phyloP scores from a whole-genome alignment of 2,329 filamentous ascomycete genomes.

The Cercospora sp. region DNA sequence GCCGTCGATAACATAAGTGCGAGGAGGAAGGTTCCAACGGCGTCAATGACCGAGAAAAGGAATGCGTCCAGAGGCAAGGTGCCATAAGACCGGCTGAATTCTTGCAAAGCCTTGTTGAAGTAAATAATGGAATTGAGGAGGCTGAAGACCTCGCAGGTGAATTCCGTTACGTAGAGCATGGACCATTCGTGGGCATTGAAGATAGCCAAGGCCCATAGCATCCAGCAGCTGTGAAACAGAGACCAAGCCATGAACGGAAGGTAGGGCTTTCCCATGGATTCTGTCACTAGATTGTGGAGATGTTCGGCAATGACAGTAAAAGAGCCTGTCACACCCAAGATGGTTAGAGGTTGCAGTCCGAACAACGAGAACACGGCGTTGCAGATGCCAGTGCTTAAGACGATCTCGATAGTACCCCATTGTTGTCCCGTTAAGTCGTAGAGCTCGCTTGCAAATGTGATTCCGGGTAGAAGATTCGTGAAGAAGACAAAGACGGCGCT shows the following conservation, averaged over 20 bases:
- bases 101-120: constrained; percentile 64
- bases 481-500: constrained; percentile 68
- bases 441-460: constrained; percentile 67
- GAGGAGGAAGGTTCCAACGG: constrained; percentile 63
- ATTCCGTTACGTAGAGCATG: constrained; percentile 69
- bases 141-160: constrained; percentile 67
- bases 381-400: constrained; percentile 66
- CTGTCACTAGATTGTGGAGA: constrained; percentile 60
- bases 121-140: constrained; percentile 68
- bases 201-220: constrained; percentile 64
- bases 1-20: constrained; percentile 64
- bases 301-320: constrained; percentile 68
- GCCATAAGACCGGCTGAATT: constrained; percentile 60
- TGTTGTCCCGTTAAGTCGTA: constrained; percentile 62
- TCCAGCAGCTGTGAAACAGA: constrained; percentile 65
- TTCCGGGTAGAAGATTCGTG: constrained; percentile 65
- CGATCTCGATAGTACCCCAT: constrained; percentile 68
- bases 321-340: constrained; percentile 65
- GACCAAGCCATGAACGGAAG: constrained; percentile 68
- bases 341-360: constrained; percentile 65
- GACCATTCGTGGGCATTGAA: constrained; percentile 71
- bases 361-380: constrained; percentile 63
- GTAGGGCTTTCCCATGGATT: constrained; percentile 60
- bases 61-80: constrained; percentile 62
- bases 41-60: constrained; percentile 65